Evolutionary conservation across 805 yeast genomes (phyloP).

Genomic region (Kuraishia hungarica): DNA sequence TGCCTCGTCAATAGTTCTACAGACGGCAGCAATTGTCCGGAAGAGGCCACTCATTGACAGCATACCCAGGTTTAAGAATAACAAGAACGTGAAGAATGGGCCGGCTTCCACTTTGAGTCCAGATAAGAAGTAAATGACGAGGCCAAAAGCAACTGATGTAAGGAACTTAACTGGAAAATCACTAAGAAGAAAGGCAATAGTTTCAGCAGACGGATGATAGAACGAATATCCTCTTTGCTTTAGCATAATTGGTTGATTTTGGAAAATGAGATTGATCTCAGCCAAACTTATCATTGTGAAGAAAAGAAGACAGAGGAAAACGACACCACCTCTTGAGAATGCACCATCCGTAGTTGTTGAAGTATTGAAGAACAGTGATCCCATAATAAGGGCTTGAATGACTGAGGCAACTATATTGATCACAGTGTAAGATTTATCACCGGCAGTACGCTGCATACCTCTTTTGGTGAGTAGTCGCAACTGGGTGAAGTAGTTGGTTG

Average conservation of each 20-base stretch:
- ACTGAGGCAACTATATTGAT: constrained; percentile 38
- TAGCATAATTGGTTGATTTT: constrained; percentile 49
- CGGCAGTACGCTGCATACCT: constrained; percentile 44
- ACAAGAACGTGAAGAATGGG: constrained; percentile 40
- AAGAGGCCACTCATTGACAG: constrained; percentile 46
- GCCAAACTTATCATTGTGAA: constrained; percentile 40
- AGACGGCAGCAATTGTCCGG: constrained; percentile 44
- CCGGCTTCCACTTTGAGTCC: constrained; percentile 40
- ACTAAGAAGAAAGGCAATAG: constrained; percentile 50
- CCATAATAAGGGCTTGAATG: constrained; percentile 50
- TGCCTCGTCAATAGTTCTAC: constrained; percentile 46
- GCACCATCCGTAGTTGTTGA: constrained; percentile 44
- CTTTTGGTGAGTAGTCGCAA: constrained; percentile 37
- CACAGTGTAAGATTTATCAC: constrained; percentile 44
- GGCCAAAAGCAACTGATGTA: constrained; percentile 32
- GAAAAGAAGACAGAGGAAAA: constrained; percentile 52
- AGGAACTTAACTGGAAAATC: constrained; percentile 55
- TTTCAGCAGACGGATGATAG: constrained; percentile 69
- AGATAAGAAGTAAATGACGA: constrained; percentile 51
- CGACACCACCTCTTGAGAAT: constrained; percentile 54
- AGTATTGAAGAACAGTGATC: constrained; percentile 52
- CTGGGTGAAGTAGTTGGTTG: constrained; percentile 38
- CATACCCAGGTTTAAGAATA: constrained; percentile 36
- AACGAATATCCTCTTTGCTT: constrained; percentile 61
- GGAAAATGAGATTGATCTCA: constrained; percentile 35